These are phyloP conservation scores for Phytophthora ohioensis DNA, from an alignment of 352 stramenopile genomes.

Conservation along the genomic window DNA sequence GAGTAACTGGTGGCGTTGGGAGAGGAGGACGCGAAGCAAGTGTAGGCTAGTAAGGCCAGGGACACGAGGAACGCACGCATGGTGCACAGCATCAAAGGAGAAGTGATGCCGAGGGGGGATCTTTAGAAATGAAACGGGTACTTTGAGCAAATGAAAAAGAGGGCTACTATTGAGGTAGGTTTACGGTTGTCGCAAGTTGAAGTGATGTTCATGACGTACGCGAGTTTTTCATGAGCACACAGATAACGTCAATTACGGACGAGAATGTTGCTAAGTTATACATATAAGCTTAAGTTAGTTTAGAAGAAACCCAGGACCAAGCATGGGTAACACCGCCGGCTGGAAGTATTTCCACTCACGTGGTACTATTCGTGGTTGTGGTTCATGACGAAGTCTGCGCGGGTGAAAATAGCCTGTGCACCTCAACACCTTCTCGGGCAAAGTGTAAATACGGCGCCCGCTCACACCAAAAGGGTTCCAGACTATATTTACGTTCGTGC, in stretches of 20 bases:
- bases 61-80: constrained; percentile 19
- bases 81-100: not conserved
- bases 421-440: not conserved
- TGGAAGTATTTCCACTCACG: too few species aligned
- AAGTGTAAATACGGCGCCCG: not conserved
- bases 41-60: constrained; percentile 21
- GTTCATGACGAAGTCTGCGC: too few species aligned
- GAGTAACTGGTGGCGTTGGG: constrained; percentile 48
- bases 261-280: too few species aligned
- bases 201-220: not conserved
- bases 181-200: constrained; percentile 7
- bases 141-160: not conserved
- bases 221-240: too few species aligned
- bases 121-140: constrained; percentile 8
- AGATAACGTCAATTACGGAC: too few species aligned
- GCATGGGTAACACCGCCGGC: too few species aligned
- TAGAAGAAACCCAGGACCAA: too few species aligned
- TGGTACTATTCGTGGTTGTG: too few species aligned
- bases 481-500: constrained; percentile 27
- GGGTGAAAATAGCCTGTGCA: not conserved
- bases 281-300: too few species aligned
- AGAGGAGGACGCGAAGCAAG: not conserved
- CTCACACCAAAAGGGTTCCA: too few species aligned
- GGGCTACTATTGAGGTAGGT: not conserved
- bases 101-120: not conserved